Evolutionary conservation across 78 protist species (phyloP).

Genomic region (Polysphondylium violaceum): DNA sequence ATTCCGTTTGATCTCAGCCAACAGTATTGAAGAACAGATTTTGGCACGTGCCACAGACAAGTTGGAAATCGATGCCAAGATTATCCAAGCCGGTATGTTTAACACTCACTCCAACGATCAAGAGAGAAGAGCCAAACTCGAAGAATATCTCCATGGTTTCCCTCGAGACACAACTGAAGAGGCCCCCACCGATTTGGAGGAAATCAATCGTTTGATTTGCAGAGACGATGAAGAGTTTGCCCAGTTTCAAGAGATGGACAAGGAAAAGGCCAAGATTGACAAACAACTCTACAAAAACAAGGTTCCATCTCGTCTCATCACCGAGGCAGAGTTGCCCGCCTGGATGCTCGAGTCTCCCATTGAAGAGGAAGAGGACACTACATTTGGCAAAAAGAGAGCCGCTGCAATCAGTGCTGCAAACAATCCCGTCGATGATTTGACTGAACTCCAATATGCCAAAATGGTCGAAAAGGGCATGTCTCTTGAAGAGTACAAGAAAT

Average conservation of each 20-base stretch:
- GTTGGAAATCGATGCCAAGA: constrained; percentile 91
- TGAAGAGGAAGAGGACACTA: constrained; percentile 38
- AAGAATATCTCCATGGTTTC: constrained; percentile 81
- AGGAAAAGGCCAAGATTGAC: constrained; percentile 8
- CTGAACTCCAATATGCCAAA: constrained; percentile 31
- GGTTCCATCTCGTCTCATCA: constrained; percentile 45
- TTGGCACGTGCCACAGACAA: constrained; percentile 92
- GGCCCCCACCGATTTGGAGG: constrained; percentile 39
- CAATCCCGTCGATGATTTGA: constrained; percentile 21
- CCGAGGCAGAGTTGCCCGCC: constrained; percentile 64
- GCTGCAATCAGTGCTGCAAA: neutral
- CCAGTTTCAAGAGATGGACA: constrained; percentile 82
- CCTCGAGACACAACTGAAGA: constrained; percentile 32
- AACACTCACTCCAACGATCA: constrained; percentile 78
- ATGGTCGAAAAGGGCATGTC: constrained; percentile 59
- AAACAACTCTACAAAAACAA: constrained; percentile 18
- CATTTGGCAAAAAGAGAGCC: neutral
- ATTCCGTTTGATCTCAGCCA: constrained; percentile 91
- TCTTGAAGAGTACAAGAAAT: constrained; percentile 34
- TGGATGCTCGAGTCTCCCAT: constrained; percentile 44
- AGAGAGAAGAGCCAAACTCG: constrained; percentile 74
- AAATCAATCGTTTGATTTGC: constrained; percentile 68
- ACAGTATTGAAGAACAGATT: constrained; percentile 92
- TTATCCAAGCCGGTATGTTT: constrained; percentile 93
- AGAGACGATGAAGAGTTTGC: constrained; percentile 71